Conservation (phyloP, 2,329 filamentous ascomycete species). For the Dothistroma pini region DNA sequence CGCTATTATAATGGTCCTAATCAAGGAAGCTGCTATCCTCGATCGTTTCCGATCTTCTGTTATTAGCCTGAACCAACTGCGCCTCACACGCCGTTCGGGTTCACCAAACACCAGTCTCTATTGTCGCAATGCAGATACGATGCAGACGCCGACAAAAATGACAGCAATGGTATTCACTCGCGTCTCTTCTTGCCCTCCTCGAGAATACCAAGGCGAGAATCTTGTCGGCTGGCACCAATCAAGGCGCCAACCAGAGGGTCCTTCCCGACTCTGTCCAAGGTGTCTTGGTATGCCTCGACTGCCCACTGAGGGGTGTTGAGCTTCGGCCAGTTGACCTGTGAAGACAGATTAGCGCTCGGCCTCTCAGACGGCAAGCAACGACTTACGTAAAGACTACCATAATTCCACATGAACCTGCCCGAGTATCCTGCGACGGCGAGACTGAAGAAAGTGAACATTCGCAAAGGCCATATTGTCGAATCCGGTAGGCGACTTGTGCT, state of each 20-base stretch:
- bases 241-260: slow-evolving; percentile 76
- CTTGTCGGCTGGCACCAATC: slow-evolving; percentile 68
- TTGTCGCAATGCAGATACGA: background rate
- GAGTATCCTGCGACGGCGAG: slow-evolving; percentile 66
- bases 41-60: background rate
- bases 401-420: slow-evolving; percentile 70
- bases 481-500: slow-evolving; percentile 70
- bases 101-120: background rate
- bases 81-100: background rate
- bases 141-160: background rate
- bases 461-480: slow-evolving; percentile 72
- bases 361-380: slow-evolving; percentile 2
- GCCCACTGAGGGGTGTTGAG: slow-evolving; percentile 85
- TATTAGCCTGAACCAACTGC: background rate
- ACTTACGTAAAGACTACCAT: slow-evolving; percentile 94
- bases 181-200: slow-evolving; percentile 99
- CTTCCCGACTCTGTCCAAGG: slow-evolving; percentile 75
- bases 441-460: slow-evolving; percentile 79
- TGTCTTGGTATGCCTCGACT: slow-evolving; percentile 82
- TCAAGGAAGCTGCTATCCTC: background rate
- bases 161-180: slow-evolving; percentile 52
- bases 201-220: slow-evolving; percentile 73
- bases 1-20: background rate
- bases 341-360: slow-evolving; percentile 19
- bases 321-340: slow-evolving; percentile 95